Evolutionary conservation across 2,329 filamentous ascomycete species (phyloP).

Genomic region (Colletotrichum eleusines): DNA sequence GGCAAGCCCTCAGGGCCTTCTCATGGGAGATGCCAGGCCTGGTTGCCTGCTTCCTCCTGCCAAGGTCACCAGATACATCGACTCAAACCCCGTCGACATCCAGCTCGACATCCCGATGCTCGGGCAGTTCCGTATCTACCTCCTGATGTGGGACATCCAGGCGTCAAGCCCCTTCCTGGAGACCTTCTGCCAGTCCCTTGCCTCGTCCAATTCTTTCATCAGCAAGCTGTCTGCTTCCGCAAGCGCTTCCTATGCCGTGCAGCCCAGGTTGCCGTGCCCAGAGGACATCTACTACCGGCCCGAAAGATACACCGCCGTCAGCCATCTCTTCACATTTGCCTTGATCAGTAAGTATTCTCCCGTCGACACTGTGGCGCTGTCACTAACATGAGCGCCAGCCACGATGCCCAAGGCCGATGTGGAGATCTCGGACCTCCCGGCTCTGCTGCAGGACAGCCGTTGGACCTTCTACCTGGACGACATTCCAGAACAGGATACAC

Average conservation of each 20-base stretch:
- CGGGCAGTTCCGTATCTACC: constrained; percentile 81
- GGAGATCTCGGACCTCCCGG: constrained; percentile 74
- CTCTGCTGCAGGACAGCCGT: constrained; percentile 70
- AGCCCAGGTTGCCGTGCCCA: constrained; percentile 67
- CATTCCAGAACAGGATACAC: constrained; percentile 66
- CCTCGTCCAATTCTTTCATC: constrained; percentile 65
- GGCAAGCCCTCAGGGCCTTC: constrained; percentile 53
- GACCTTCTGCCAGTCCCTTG: constrained; percentile 67
- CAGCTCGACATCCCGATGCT: constrained; percentile 83
- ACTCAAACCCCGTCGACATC: constrained; percentile 82
- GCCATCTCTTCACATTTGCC: constrained; percentile 76
- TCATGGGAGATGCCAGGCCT: constrained; percentile 63
- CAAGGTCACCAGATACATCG: constrained; percentile 79
- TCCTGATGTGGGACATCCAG: constrained; percentile 74
- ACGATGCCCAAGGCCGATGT: constrained; percentile 72
- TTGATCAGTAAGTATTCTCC: constrained; percentile 68
- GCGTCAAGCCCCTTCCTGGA: constrained; percentile 69
- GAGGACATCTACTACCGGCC: constrained; percentile 76
- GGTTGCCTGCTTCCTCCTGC: constrained; percentile 73
- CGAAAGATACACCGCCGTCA: constrained; percentile 76
- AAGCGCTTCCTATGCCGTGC: constrained; percentile 70
- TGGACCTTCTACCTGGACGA: constrained; percentile 83
- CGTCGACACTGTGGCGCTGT: background rate
- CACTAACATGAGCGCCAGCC: constrained; percentile 51
- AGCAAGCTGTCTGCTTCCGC: constrained; percentile 70